phyloP scores from a whole-genome alignment of 2,329 filamentous ascomycete genomes.

The Claviceps paspali region DNA sequence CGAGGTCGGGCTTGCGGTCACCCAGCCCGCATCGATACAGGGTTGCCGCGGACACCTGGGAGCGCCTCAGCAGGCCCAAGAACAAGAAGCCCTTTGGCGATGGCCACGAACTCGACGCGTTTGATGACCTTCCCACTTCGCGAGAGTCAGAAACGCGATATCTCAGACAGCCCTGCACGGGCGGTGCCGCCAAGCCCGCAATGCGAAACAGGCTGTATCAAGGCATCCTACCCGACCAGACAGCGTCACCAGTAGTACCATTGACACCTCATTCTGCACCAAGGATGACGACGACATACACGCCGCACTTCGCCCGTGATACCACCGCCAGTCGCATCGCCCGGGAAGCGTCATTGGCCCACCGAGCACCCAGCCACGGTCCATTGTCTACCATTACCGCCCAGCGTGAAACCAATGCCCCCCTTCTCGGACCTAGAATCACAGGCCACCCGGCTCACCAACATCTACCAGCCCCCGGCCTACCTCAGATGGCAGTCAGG shows the following conservation, averaged over 20 bases:
- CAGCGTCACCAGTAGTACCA: conserved; percentile 36
- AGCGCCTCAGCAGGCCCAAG: conserved; percentile 57
- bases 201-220: conserved; percentile 42
- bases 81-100: conserved; percentile 57
- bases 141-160: conserved; percentile 66
- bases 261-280: conserved; percentile 42
- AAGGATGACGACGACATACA: conserved; percentile 27
- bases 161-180: conserved; percentile 56
- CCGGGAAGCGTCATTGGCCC: conserved; percentile 44
- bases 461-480: conserved; percentile 18
- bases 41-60: conserved; percentile 36
- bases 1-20: conserved; percentile 42
- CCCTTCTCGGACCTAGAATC: conserved; percentile 35
- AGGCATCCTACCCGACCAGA: conserved; percentile 38
- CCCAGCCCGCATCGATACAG: conserved; percentile 40
- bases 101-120: conserved; percentile 79
- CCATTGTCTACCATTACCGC: conserved; percentile 38
- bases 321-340: conserved; percentile 51
- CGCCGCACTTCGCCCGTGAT: conserved; percentile 49
- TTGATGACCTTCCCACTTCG: conserved; percentile 90
- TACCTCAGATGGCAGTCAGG: conserved; percentile 27
- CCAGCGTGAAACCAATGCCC: conserved; percentile 37
- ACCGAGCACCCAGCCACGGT: conserved; percentile 38
- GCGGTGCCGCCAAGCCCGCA: conserved; percentile 49
- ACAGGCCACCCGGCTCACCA: conserved; percentile 23